Percentiles rank a stretch among this genome's conserved stretches.
phyloP scores from a whole-genome alignment of 352 stramenopile species.

The Pythium scleroteichum region DNA sequence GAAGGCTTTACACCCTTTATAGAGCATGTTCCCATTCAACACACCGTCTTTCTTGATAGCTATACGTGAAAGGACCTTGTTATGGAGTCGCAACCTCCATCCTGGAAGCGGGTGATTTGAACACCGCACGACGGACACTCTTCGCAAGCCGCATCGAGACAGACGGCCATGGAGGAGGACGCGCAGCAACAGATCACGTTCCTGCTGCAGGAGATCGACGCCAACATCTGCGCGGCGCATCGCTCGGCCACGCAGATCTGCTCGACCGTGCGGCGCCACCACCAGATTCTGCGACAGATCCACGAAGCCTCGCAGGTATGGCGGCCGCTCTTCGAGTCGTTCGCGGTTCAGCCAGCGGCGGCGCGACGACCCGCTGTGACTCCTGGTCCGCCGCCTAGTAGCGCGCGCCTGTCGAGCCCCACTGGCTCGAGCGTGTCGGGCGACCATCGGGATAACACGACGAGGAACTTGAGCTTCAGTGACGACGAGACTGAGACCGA shows the following conservation, averaged over 20 bases:
- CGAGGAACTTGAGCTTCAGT: constrained; percentile 28
- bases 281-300: constrained; percentile 78
- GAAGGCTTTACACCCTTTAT: too few relatives aligned
- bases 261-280: constrained; percentile 61
- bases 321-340: constrained; percentile 76
- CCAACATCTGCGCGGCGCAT: constrained; percentile 78
- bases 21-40: too few relatives aligned
- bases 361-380: constrained; percentile 34
- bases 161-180: constrained; percentile 62
- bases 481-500: constrained; percentile 35
- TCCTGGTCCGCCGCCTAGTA: constrained; percentile 40
- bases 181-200: constrained; percentile 81
- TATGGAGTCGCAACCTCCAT: neutral
- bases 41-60: too few relatives aligned
- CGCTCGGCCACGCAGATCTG: constrained; percentile 79
- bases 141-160: neutral
- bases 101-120: constrained; percentile 1
- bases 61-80: neutral
- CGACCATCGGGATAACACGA: constrained; percentile 18
- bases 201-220: constrained; percentile 83
- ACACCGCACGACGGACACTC: neutral
- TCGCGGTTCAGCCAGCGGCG: constrained; percentile 48
- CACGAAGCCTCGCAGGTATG: constrained; percentile 74
- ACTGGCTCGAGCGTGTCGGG: constrained; percentile 8
- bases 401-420: constrained; percentile 15